Conservation (phyloP, 139 green algal species). For the Tetradesmus lagerheimii region DNA sequence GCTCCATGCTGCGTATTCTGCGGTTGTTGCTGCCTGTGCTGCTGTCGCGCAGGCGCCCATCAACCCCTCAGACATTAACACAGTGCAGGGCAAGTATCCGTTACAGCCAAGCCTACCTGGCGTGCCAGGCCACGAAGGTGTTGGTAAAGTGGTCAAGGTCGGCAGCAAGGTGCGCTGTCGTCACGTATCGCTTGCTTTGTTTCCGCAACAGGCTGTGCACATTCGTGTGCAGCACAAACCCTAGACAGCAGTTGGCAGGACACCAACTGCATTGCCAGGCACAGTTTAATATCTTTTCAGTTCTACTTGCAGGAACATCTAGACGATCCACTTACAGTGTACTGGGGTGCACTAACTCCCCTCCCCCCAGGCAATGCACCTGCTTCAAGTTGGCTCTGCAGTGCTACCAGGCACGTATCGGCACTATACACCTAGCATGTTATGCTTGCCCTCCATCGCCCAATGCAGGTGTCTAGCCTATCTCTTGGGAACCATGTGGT, state of each 20-base stretch:
- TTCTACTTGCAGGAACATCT: too few species aligned
- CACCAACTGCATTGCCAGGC: background rate
- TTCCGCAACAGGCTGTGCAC: background rate
- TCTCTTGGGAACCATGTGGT: constrained; percentile 81
- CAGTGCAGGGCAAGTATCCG: constrained; percentile 85
- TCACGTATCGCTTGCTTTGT: background rate
- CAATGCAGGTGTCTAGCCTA: constrained; percentile 68
- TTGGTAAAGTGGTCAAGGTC: constrained; percentile 71
- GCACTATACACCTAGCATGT: too few species aligned
- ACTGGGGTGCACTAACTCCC: too few species aligned
- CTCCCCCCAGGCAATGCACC: too few species aligned
- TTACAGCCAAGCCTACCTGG: constrained; percentile 67
- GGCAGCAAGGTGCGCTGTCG: constrained; percentile 58
- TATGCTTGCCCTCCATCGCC: too few species aligned
- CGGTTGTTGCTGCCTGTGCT: background rate
- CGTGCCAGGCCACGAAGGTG: constrained; percentile 83
- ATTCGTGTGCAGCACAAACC: background rate
- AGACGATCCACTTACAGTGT: too few species aligned
- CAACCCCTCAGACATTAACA: constrained; percentile 90
- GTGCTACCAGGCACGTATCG: too few species aligned
- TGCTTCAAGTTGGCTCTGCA: too few species aligned
- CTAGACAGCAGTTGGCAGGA: background rate
- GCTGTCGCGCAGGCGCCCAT: constrained; percentile 73
- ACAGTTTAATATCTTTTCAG: too few species aligned
- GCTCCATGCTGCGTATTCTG: background rate